Base-by-base conservation (phyloP, 805 yeast genomes). In the Monosporozyma yasuniensis region DNA sequence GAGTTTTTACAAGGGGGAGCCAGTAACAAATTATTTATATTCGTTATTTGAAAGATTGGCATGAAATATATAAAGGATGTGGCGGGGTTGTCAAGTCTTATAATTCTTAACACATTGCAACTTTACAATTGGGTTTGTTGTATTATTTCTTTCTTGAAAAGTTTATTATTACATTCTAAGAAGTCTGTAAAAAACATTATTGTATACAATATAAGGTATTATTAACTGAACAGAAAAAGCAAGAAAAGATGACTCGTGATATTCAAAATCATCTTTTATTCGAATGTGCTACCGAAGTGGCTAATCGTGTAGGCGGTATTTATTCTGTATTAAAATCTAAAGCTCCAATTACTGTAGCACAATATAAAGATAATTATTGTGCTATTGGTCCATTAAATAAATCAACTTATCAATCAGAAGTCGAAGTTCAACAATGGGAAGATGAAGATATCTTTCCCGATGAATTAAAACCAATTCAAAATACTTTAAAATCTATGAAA, bases 241-340 rank as follows among this genome's bases (percentile, higher is more conserved):
- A 35, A 8, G 11, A 4, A 22, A 19, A 22, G 22, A 84, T 84
- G 88, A 72, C 84, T 28, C 79, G 98, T 70, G 96, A 88, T 73
- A 82, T 91, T 54, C 80, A 84, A 60, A 83, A 87, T 66, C 96
- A 88, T 65, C 73, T 90, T 49, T 76, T 93, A 46, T 89, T 91
- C 63, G 99, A 91, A 72, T 84, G 87, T 43, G 96, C 98, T 54
- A 91, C 99, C 1, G 99, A 91, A 67, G 97, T 91, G 47, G 98
- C 98, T 61, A 90, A 93, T 73, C 77, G 95, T 61, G 98, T 91
- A 21, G 99, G 99, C 47, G 99, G 99, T 35, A 91, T 91, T 66
- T 91, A 91, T 72, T 90, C 98, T 6, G 99, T 91, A 47, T 77
- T 91, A 63, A 93, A 93, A 67, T 87, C 96, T 10, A 91, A 91